Evolutionary conservation across 805 yeast species (phyloP), one percentile per base, ranked within the genome.

Genomic region (Pichia exigua): DNA sequence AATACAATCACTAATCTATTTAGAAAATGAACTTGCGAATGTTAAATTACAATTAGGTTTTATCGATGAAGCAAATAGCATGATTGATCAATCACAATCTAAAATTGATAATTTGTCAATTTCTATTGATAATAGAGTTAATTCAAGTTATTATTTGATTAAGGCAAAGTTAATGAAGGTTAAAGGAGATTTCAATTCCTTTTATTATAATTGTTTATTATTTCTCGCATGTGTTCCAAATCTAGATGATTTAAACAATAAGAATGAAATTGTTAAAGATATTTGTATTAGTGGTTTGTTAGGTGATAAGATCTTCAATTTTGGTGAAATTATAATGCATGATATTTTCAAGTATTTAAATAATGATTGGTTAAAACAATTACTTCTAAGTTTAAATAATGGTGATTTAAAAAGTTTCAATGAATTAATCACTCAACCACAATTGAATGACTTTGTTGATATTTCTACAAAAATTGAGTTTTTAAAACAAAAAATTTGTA

Each of bases 271-370:
- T 50, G 87, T 88, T 2, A 81, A 82, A 61, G 95, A 92, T 58
- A 78, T 92, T 59, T 78, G 92, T 54, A 75, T 89, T 45, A 83
- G 96, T 32, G 98, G 97, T 0, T 72, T 94, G 54, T 75, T 92
- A 60, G 98, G 97, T 46, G 96, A 90, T 64, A 83, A 80, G 62
- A 87, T 92, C 60, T 94, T 89, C 74, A 94, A 92, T 71, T 94
- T 94, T 68, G 98, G 98, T 48, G 99, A 94, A 70, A 78, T 94
- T 56, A 77, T 94, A 54, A 81, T 90, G 66, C 98, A 92, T 68
- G 96, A 94, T 44, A 82, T 92, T 45, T 77, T 90, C 67, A 67
- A 78, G 42, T 63, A 58, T 41, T 45, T 63, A 40, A 45, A 60
- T 17, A 79, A 79, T 65, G 67, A 71, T 39, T 89, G 96, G 96